Percentiles rank a stretch among this genome's conserved stretches.
Conservation (phyloP, 202 grass and related monocot genomes). For the Dendrocalamus latiflorus region DNA sequence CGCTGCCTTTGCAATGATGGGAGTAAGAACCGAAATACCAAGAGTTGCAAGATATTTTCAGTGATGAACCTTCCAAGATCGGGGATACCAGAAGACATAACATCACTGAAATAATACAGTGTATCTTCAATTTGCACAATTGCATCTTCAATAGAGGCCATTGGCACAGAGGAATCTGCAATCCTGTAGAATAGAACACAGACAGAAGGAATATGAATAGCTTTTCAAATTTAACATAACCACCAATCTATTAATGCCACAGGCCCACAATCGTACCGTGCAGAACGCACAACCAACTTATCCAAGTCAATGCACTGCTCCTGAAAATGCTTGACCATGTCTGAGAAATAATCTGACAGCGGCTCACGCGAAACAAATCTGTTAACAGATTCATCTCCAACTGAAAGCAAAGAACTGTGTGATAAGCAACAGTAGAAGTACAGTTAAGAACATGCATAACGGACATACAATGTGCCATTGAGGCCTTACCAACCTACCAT, state of each 20-base stretch:
- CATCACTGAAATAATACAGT: conserved; percentile 97
- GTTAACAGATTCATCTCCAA: conserved; percentile 94
- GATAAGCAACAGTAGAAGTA: conserved; percentile 27
- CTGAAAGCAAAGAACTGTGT: conserved; percentile 52
- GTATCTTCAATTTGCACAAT: conserved; percentile 93
- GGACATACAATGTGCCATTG: conserved; percentile 20
- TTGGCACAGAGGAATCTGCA: conserved; percentile 37
- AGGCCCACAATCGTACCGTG: conserved; percentile 51
- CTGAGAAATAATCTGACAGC: conserved; percentile 82
- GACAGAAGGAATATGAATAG: conserved; percentile 29
- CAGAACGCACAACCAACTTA: conserved; percentile 49
- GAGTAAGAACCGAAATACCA: conserved; percentile 85
- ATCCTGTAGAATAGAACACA: conserved; percentile 46
- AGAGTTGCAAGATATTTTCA: conserved; percentile 81
- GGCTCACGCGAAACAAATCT: conserved; percentile 65
- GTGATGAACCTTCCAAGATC: conserved; percentile 88
- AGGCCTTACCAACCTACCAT: conserved; percentile 83
- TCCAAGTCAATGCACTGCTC: conserved; percentile 89
- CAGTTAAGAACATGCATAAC: conserved; percentile 13
- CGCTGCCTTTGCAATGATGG: conserved; percentile 57
- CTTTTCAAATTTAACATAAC: not conserved
- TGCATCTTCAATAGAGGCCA: conserved; percentile 52
- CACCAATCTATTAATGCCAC: not conserved
- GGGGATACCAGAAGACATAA: conserved; percentile 98
- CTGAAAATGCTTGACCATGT: conserved; percentile 79